Evolutionary conservation across 768 basidiomycete genomes (phyloP), one percentile per base, ranked within the genome.

Genomic region (Pulveroboletus frians): DNA sequence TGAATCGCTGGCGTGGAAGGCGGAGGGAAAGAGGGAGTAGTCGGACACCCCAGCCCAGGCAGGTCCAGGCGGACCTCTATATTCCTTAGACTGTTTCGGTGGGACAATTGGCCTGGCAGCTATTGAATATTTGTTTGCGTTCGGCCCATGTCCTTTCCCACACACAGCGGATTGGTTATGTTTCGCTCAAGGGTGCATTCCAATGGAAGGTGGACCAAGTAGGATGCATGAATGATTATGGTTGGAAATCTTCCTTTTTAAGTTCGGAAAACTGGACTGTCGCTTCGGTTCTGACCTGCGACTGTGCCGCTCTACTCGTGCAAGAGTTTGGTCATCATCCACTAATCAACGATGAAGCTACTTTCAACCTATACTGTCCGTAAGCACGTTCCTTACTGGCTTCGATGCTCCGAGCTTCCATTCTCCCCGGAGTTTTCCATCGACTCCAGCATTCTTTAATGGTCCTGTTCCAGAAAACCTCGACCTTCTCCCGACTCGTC

Each of bases 351-450:
- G 92, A 96, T 57, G 95, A 95, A 66, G 87, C 85, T 21, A 86
- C 90, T 4, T 99, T 98, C 61, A 92, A 99, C 66, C 77, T 98
- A 29, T 83, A 85, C 65, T 83, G 93, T 13, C 82, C 84, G 92
- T 93, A 58, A 56, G 85, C 65, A 47, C 67, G 62, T 43, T 39
- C 59, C 52, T 40, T 27, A 39, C 54, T 10, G 39, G 43, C 32
- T 37, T 37, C 41, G 46, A n/a, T 32, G 43, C 21, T 50, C 35
- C 27, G 17, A 51, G 14, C 13, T 7, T 50, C 21, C 29, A 32
- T 37, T 29, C 13, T 23, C 41, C 39, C 17, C 26, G 8, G 27
- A 40, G 4, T 7, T 29, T 3, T 47, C 39, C 49, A 37, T 57
- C 57, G 43, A 56, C 53, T 39, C 39, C 40, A 51, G 39, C 26